Conservation (phyloP, 768 basidiomycete species). For the Lentinula lateritia region DNA sequence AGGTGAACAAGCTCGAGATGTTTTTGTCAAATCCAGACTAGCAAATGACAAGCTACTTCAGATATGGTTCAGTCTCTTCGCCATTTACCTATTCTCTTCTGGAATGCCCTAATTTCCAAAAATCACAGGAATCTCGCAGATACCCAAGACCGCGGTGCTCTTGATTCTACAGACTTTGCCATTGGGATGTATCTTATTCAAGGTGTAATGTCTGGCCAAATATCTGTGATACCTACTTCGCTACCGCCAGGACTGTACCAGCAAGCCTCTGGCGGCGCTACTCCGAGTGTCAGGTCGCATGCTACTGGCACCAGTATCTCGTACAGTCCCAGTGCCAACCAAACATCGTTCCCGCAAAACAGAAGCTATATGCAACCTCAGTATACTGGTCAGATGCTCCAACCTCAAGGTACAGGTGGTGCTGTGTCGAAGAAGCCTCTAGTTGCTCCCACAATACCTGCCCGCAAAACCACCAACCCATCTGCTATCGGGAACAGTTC, state of each 20-base stretch:
- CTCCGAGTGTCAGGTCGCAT: constrained; percentile 39
- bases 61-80: constrained; percentile 62
- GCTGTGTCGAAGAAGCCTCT: constrained; percentile 9
- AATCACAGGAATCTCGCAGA: constrained; percentile 83
- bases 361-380: constrained; percentile 48
- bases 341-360: constrained; percentile 34
- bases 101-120: constrained; percentile 4
- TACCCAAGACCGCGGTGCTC: constrained; percentile 82
- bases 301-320: constrained; percentile 57
- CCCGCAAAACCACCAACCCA: constrained; percentile 23
- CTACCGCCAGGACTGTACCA: constrained; percentile 87
- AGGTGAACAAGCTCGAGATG: constrained; percentile 86
- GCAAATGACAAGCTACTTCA: constrained; percentile 82
- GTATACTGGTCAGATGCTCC: constrained; percentile 55
- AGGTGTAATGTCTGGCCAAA: constrained; percentile 76
- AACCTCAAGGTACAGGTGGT: constrained; percentile 43
- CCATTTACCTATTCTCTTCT: constrained; percentile 14
- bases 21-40: constrained; percentile 90
- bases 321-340: constrained; percentile 45
- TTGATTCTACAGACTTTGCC: constrained; percentile 89
- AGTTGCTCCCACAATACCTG: constrained; percentile 28
- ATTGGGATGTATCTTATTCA: constrained; percentile 97
- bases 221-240: constrained; percentile 62
- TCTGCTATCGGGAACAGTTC: constrained; percentile 21
- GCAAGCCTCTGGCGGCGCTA: constrained; percentile 51